Evolutionary conservation across 2,329 filamentous ascomycete genomes (phyloP).

Genomic region (Chaetomiaceae sp.): DNA sequence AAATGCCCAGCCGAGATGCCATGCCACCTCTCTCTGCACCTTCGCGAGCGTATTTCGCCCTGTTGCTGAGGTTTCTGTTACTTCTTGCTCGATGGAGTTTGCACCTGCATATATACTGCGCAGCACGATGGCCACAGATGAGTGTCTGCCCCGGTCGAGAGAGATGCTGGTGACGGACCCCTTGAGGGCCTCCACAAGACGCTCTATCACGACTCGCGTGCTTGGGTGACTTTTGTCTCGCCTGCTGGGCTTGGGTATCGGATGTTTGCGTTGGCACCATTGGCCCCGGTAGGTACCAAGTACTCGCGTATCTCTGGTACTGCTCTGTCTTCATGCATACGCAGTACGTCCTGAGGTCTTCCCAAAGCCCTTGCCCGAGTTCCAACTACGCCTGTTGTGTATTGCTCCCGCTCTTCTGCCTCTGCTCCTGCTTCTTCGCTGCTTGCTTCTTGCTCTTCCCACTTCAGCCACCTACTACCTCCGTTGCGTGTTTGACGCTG

Average conservation of each 20-base stretch:
- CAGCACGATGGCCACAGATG: slow-evolving; percentile 14
- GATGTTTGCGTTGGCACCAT: slow-evolving; percentile 28
- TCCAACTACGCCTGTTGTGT: slow-evolving; percentile 18
- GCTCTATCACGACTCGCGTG: slow-evolving; percentile 12
- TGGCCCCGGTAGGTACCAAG: slow-evolving; percentile 21
- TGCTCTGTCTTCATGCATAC: slow-evolving; percentile 22
- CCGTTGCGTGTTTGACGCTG: slow-evolving; percentile 16
- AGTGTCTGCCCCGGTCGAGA: slow-evolving; percentile 9
- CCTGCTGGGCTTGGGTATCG: slow-evolving; percentile 21
- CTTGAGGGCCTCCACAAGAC: slow-evolving; percentile 5
- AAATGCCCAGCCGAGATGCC: slow-evolving; percentile 39
- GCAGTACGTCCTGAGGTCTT: slow-evolving; percentile 17
- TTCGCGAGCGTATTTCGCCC: slow-evolving; percentile 28
- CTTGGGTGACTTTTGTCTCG: slow-evolving; percentile 28
- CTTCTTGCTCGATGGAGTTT: slow-evolving; percentile 7
- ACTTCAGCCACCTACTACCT: slow-evolving; percentile 13
- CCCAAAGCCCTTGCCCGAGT: slow-evolving; percentile 18
- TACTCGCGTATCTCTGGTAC: slow-evolving; percentile 24
- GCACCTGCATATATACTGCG: slow-evolving; percentile 14
- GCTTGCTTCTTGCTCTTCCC: too few species aligned
- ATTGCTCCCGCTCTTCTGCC: slow-evolving; percentile 17
- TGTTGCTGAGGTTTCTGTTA: slow-evolving; percentile 19
- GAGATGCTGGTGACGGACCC: background rate
- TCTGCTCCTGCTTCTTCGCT: slow-evolving; percentile 6
- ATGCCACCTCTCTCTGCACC: slow-evolving; percentile 30